Base-by-base conservation (phyloP, 306 rosid species). In the Acmispon strigosus region DNA sequence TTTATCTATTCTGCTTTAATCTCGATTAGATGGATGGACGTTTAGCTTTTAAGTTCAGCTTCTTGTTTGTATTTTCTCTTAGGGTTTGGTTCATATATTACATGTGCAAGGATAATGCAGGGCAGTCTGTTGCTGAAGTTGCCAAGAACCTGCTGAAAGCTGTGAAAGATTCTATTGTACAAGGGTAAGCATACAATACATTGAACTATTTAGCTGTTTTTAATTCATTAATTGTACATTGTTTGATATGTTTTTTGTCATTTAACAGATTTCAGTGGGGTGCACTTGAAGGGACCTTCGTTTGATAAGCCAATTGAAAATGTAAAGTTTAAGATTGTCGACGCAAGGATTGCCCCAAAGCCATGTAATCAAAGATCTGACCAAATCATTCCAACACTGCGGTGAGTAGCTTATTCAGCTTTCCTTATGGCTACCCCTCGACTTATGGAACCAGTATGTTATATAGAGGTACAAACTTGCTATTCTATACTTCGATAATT, bases 341-440 rank as follows among this genome's bases (percentile, higher is more conserved):
- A 94, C 83, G 99, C 99, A 18, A 94, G 79, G 79, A 89, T 94
- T 78, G 99, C 99, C 27, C 87, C 92, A 24, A 97, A 94, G 73
- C 87, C 95, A 34, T 84, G 87, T 69, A 90, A 94, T 78, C 85
- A 96, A 13, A 96, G 96, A 60, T 90, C 96, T 66, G 96, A 96
- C 72, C 98, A 93, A 78, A 81, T 93, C 82, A 93, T 90, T 78
- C 96, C 98, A 51, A 86, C 98, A 4, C 84, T 93, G 44, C 70
- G 96, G 9, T 96, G 96, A 44, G 96, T 93, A 78, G 98, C 96
- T 66, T 93, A 93, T 79, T 94, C 99, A 4, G 68, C 95, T 62
- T 94, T 94, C 87, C 92, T 94, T 49, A 90, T 94, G 99, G 99
- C 98, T 12, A 89, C 97, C 69, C 98, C 98, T 3, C 76, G 98